Conservation (phyloP, 2,329 filamentous ascomycete genomes). For the Phyllosticta citribraziliensis region DNA sequence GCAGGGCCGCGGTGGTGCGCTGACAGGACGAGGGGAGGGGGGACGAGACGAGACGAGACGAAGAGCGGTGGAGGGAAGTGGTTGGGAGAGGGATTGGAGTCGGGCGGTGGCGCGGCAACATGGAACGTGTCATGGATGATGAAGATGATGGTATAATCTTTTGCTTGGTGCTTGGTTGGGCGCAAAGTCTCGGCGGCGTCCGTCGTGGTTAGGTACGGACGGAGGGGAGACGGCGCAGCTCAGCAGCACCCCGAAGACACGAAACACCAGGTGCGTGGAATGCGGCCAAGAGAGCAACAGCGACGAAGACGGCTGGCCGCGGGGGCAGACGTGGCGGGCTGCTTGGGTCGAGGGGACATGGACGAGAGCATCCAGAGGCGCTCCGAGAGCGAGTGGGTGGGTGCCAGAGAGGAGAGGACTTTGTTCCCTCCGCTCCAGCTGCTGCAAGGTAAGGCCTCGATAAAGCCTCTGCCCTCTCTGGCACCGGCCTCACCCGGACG, state of each 20-base stretch:
- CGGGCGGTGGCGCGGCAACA: not conserved
- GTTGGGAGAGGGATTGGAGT: not conserved
- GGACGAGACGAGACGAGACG: not conserved
- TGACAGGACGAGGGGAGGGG: not conserved
- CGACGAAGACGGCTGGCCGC: constrained; percentile 4
- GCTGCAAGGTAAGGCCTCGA: not conserved
- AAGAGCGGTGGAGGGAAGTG: not conserved
- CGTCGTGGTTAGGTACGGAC: not conserved
- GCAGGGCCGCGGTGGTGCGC: not conserved
- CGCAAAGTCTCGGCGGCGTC: not conserved
- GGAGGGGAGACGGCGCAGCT: not conserved
- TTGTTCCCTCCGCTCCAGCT: not conserved
- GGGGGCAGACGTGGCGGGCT: constrained; percentile 1
- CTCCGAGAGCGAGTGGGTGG: not conserved
- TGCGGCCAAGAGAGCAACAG: not conserved
- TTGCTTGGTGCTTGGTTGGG: not conserved
- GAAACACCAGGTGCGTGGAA: constrained; percentile 10
- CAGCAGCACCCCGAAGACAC: not conserved
- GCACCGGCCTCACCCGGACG: not conserved
- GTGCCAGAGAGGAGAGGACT: not conserved
- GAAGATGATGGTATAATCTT: not conserved
- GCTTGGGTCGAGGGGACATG: not conserved
- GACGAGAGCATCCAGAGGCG: not conserved
- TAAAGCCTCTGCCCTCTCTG: not conserved
- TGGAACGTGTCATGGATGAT: not conserved